Conservation (phyloP, 176 grass and related monocot genomes). For the Phragmites australis region DNA sequence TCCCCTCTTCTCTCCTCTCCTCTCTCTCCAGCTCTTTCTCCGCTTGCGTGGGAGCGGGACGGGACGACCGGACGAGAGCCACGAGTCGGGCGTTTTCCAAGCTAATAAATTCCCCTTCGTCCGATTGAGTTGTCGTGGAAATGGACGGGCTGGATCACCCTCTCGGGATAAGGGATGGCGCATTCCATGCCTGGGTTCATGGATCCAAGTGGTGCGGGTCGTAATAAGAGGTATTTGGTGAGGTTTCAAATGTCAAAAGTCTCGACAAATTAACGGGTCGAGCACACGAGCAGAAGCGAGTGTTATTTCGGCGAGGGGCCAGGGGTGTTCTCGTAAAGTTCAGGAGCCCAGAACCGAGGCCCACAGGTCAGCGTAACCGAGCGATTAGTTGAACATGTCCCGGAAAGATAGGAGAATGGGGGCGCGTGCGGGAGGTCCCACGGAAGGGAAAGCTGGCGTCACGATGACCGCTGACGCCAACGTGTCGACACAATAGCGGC, state of each 20-base stretch:
- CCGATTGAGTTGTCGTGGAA: not conserved
- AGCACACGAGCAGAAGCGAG: not conserved
- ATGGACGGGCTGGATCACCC: not conserved
- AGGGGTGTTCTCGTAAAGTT: slow-evolving; percentile 7
- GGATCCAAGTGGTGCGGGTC: not conserved
- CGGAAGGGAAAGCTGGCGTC: not conserved
- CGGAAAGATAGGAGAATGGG: not conserved
- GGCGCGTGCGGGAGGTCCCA: slow-evolving; percentile 9
- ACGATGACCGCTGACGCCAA: not conserved
- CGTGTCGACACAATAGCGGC: slow-evolving; percentile 7
- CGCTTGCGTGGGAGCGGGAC: slow-evolving; percentile 30
- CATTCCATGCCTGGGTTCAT: not conserved
- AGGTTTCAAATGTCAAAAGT: slow-evolving; percentile 26
- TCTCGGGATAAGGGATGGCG: not conserved
- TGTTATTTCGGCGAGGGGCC: not conserved
- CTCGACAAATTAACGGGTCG: not conserved
- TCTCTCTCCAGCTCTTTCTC: not conserved
- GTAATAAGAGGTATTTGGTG: not conserved
- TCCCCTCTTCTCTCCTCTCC: not conserved
- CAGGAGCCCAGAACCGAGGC: not conserved
- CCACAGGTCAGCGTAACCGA: not conserved
- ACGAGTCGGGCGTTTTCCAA: slow-evolving; percentile 33
- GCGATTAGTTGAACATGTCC: slow-evolving; percentile 8
- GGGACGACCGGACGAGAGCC: slow-evolving; percentile 40
- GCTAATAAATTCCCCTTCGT: slow-evolving; percentile 17